Base-by-base conservation (phyloP, 192 early-diverging fungal genomes). In the Coemansia sp. region DNA sequence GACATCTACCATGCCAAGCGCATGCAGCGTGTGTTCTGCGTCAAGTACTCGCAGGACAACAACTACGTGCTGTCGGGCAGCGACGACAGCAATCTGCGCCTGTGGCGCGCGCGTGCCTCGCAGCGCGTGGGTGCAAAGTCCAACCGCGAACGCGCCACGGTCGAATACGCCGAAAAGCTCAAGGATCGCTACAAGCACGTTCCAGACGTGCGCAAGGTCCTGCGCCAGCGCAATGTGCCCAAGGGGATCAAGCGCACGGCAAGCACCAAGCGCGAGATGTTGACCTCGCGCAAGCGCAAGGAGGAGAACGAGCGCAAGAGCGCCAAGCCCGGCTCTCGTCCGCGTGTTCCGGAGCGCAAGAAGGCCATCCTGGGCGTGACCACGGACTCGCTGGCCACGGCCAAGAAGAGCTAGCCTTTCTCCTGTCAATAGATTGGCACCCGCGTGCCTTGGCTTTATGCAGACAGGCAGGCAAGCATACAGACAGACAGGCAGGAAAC, bases 1-100 rank as follows among this genome's bases (percentile, higher is more conserved):
- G 96, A 98, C 58, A 80, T 92, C 25, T 99, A 99, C 70, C 92
- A 96, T 74, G 91, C 94, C 8, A 92, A 96, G 71, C 90, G 96
- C 42, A 99, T 99, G 96, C 96, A 98, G 66, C 78, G 85, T 13
- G 82, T 96, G 22, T 98, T 96, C 60, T 87, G 86, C 44, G 94
- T 93, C 16, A 82, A 86, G 46, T 99, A 78, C 66, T 86, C 84
- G 38, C 91, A 94, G 90, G 96, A 99, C 64, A 80, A 82, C 60
- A 94, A 91, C 40, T 99, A 83, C 61, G 84, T 99, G 5, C 57
- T 99, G 18, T 94, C 90, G 9, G 96, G 94, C 10, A 91, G 87
- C 18, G 95, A 99, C 64, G 96, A 99, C 65, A 94, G 94, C 49
- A 99, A 92, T 62, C 76, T 99, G 58, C 85, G 96, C 32, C 54